Conservation (phyloP, 108 stramenopile genomes). For the Cylindrotheca closterium region DNA sequence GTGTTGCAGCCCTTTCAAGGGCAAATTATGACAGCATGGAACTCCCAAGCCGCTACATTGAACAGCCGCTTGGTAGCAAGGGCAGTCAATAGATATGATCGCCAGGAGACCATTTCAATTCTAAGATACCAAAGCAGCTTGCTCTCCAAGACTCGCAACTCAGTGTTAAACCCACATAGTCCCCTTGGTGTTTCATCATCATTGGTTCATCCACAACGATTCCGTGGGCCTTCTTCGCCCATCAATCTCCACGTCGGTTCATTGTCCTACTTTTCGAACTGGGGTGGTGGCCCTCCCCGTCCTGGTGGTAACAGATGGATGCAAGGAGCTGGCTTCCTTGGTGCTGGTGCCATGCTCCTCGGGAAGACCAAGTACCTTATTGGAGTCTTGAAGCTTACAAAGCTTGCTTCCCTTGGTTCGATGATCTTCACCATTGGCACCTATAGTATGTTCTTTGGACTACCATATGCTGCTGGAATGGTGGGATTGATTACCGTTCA, state of each 20-base stretch:
- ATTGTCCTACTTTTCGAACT: constrained; percentile 39
- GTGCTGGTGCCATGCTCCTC: constrained; percentile 63
- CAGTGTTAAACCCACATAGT: too few relatives aligned
- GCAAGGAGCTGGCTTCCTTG: constrained; percentile 49
- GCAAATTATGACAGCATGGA: too few relatives aligned
- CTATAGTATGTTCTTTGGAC: constrained; percentile 86
- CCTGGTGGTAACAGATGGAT: constrained; percentile 39
- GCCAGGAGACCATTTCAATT: too few relatives aligned
- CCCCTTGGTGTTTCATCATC: too few relatives aligned
- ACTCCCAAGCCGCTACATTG: too few relatives aligned
- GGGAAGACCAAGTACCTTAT: constrained; percentile 90
- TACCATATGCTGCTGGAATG: constrained; percentile 91
- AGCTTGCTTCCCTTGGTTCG: constrained; percentile 81
- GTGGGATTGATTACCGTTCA: constrained; percentile 87
- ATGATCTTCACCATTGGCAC: constrained; percentile 88
- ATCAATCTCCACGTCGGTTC: constrained; percentile 16
- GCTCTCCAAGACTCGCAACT: too few relatives aligned
- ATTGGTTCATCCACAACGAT: too few relatives aligned
- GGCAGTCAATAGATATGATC: too few relatives aligned
- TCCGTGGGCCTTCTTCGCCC: too few relatives aligned
- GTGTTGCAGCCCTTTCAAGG: too few relatives aligned
- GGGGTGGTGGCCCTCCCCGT: constrained; percentile 20
- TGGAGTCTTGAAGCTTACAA: constrained; percentile 87
- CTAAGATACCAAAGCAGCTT: too few relatives aligned
- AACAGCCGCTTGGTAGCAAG: too few relatives aligned